Base-by-base conservation (phyloP, 164 flowering plant species). In the Buxus sempervirens region DNA sequence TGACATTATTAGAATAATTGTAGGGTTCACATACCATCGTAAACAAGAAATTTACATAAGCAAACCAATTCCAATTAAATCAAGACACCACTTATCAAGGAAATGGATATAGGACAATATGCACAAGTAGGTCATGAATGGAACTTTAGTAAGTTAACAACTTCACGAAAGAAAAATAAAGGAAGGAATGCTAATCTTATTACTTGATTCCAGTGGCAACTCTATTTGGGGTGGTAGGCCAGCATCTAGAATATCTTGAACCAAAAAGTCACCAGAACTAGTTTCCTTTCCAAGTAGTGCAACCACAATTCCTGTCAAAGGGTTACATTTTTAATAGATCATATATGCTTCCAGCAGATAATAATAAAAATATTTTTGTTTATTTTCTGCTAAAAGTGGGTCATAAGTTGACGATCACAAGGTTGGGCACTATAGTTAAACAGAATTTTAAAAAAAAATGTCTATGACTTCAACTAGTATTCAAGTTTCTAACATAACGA, bases 231-330 rank as follows among this genome's bases (percentile, higher is more conserved):
- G 87, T 67, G 97, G 89, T 54, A 96, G 77, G 70, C 90, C 98
- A 78, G 97, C 93, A 70, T 96, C 98, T 21, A 89, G 82, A 48
- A 93, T 73, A 73, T 90, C 96, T 71, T 73, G 81, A 73, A 96
- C 99, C 72, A 83, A 73, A 77, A 96, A 96, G 21, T 85, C 88
- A 51, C 98, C 99, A 65, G 85, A 81, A 60, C 71, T 69, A 53
- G 91, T 86, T 78, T 89, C 96, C 79, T 85, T 93, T 76, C 99
- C 98, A 81, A 81, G 97, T 75, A 96, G 77, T 75, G 95, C 98
- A 75, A 81, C 86, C 49, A 96, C 93, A 76, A 83, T 58, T 15
- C 99, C 98, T 96, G 64, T 62, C 58, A 76, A 55, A 58, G 41
- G 27, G 60, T 60, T 68, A 20, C 38, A 76, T 56, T 60, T 48